Conservation (phyloP, 495 filamentous ascomycete genomes). For the Podospora pseudopauciseta region DNA sequence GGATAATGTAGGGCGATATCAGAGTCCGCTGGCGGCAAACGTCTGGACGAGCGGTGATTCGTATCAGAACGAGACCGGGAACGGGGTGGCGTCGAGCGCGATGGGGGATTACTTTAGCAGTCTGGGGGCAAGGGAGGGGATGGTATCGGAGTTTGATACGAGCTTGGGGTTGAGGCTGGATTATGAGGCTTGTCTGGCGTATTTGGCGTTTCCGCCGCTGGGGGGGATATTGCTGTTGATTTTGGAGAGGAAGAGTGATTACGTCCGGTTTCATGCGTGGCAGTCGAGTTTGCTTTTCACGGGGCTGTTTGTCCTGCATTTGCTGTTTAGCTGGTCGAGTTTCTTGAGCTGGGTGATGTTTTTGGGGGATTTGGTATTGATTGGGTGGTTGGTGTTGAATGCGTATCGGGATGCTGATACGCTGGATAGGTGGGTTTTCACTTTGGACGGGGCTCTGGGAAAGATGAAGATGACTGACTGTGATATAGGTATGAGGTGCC, state of each 20-base stretch:
- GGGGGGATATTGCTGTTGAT: conserved; percentile 82
- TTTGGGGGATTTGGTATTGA: conserved; percentile 67
- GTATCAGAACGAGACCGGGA: conserved; percentile 1
- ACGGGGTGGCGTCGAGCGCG: neutral
- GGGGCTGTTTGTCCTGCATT: conserved; percentile 77
- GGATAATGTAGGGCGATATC: conserved; percentile 24
- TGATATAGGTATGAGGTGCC: conserved; percentile 69
- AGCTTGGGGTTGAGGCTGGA: conserved; percentile 65
- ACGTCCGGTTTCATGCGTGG: conserved; percentile 96
- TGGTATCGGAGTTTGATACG: conserved; percentile 64
- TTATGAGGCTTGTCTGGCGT: conserved; percentile 87
- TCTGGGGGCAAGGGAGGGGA: conserved; percentile 31
- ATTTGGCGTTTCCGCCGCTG: conserved; percentile 79
- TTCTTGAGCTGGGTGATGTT: conserved; percentile 83
- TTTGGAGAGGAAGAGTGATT: conserved; percentile 91
- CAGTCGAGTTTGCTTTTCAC: conserved; percentile 86
- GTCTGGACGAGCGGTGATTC: neutral
- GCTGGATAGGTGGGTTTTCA: conserved; percentile 63
- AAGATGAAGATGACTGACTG: neutral
- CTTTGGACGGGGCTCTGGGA: neutral
- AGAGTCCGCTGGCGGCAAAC: conserved; percentile 19
- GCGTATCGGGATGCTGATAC: conserved; percentile 90
- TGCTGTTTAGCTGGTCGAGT: conserved; percentile 78
- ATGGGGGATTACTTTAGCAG: conserved; percentile 37
- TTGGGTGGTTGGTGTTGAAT: conserved; percentile 69